Base-by-base conservation (phyloP, 257 asterid species). In the Fraxinus cuspidata region DNA sequence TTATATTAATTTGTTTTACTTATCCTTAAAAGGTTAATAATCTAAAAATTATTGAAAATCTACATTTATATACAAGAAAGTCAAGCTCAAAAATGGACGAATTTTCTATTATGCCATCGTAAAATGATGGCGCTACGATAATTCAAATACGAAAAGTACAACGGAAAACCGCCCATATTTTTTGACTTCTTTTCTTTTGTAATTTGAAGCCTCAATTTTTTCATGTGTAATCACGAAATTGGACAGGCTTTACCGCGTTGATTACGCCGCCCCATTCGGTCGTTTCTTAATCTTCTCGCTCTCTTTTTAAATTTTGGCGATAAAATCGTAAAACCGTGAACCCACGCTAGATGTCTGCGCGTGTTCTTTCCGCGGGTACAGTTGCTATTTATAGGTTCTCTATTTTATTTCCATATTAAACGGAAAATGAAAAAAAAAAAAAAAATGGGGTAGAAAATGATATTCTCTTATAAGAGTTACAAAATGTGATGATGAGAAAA, bases 231-330 rank as follows among this genome's bases (percentile, higher is more conserved):
- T 65, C 44, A 35, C 31, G 72, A 73, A 79, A 40, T 44, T n/a
- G 23, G 49, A 76, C 56, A 80, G 60, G 69, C 79, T 72, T 81
- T 47, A 64, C 73, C 87, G 86, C 84, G 84, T 82, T 81, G 71
- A 58, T 81, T 75, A 75, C 81, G 90, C 88, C 85, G 84, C 77
- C 80, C 78, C 35, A 69, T 81, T 42, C 76, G 86, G 87, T 80
- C 28, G 78, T 78, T 79, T 49, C 74, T 56, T 68, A 42, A 69
- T 72, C 68, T 74, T 58, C 74, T 72, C 70, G 63, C 76, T 42
- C 31, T 69, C 58, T 32, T 68, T 7, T 69, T 47, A 53, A 60
- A 75, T 37, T 75, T 64, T 38, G 44, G 9, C 44, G 44, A 38
- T 40, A 40, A 40, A 4, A 4, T 40, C 49, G 1, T 38, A 38